Evolutionary conservation across 352 stramenopile genomes (phyloP).

Genomic region (Phytopythium litorale): DNA sequence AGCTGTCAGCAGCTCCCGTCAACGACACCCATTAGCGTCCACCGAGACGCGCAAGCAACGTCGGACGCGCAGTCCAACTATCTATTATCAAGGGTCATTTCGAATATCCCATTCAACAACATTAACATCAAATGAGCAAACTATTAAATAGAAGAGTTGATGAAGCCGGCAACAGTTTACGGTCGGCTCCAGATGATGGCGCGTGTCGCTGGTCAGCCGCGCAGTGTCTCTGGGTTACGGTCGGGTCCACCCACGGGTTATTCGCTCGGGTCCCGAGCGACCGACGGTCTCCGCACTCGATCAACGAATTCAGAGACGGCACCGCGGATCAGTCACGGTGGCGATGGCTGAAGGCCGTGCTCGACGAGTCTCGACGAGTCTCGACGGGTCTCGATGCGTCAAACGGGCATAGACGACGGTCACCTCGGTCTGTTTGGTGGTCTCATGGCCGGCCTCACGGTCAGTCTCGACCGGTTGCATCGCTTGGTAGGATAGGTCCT

Average conservation of each 20-base stretch:
- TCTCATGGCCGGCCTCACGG: too few relatives aligned
- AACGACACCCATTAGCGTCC: background rate
- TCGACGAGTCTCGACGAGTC: too few relatives aligned
- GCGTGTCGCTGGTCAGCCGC: slow-evolving; percentile 1
- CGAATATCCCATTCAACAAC: background rate
- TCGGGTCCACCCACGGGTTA: background rate
- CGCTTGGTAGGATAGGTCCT: too few relatives aligned
- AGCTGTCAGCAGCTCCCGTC: background rate
- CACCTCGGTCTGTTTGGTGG: too few relatives aligned
- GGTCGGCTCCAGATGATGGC: background rate
- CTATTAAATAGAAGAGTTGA: background rate
- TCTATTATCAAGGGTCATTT: background rate
- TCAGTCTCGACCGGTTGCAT: too few relatives aligned
- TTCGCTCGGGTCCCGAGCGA: background rate
- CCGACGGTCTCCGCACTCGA: background rate
- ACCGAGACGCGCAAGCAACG: slow-evolving; percentile 1
- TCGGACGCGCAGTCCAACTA: background rate
- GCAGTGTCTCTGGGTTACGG: background rate
- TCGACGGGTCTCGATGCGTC: too few relatives aligned
- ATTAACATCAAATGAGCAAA: background rate
- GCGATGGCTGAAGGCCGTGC: too few relatives aligned
- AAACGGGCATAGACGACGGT: too few relatives aligned
- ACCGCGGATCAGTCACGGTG: too few relatives aligned
- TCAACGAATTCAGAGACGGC: background rate
- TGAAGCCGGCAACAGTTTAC: background rate